Percentiles rank a stretch among this genome's conserved stretches.
Evolutionary conservation across 2,329 filamentous ascomycete genomes (phyloP).

Genomic region (Magnaporthiopsis rhizophila): DNA sequence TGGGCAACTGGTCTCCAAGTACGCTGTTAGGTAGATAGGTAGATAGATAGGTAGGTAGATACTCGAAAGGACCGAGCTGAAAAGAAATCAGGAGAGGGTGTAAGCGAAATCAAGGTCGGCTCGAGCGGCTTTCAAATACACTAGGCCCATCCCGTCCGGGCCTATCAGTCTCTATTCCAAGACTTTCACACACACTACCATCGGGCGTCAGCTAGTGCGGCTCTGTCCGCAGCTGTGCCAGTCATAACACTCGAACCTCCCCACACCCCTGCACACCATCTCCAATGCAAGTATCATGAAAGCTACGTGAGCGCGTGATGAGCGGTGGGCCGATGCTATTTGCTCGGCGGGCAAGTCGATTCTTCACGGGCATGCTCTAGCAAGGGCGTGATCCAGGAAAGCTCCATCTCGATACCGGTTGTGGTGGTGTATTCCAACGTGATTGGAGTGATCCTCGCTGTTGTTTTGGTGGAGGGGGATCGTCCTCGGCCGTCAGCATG

Average conservation of each 20-base stretch:
- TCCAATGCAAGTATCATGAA: neutral
- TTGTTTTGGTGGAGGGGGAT: neutral
- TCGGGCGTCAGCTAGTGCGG: neutral
- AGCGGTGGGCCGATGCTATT: neutral
- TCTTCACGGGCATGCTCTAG: neutral
- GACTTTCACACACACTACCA: too few relatives aligned
- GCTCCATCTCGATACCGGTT: neutral
- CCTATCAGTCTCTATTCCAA: too few relatives aligned
- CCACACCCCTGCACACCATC: neutral
- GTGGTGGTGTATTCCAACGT: neutral
- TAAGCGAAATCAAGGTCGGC: too few relatives aligned
- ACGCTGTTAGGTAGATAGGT: too few relatives aligned
- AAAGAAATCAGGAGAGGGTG: too few relatives aligned
- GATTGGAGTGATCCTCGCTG: conserved; percentile 2
- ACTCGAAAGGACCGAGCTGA: too few relatives aligned
- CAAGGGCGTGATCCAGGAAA: neutral
- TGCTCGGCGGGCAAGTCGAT: neutral
- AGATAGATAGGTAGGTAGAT: too few relatives aligned
- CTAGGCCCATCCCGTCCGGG: too few relatives aligned
- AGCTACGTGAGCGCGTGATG: too few relatives aligned
- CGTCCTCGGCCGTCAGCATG: neutral
- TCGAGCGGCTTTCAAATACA: too few relatives aligned
- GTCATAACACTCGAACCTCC: neutral
- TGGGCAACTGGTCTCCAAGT: too few relatives aligned
- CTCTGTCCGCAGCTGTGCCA: neutral